Base-by-base conservation (phyloP, 495 filamentous ascomycete genomes). In the Penicillium antarcticum region DNA sequence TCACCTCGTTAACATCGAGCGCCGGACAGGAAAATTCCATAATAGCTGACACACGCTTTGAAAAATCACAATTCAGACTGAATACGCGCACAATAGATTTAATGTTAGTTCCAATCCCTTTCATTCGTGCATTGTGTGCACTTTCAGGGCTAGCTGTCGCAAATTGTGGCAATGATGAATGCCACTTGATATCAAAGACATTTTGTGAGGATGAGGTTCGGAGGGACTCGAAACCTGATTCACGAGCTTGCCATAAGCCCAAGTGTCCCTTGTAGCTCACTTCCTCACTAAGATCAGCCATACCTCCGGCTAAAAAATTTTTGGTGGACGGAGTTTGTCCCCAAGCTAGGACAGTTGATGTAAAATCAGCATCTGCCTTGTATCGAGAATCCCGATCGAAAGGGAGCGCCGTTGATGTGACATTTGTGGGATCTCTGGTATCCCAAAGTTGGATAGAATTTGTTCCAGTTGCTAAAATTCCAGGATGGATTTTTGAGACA, bases 1-100 rank as follows among this genome's bases (percentile, higher is more conserved):
- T 82, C 5, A 97, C 75, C 57, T 91, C 89, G 57, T 97, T 97
- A 59, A 97, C 90, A 63, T 98, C 94, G 0, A 80, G 55, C 0
- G 94, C 92, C 14, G 80, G 72, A 59, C 89, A 96, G 51, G 95
- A 86, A 47, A 74, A 74, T 43, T 77, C 76, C 38, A 66, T 54
- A 3, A 48, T 43, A 32, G 54, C 57, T 7, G 50, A 52, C 17
- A 50, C 69, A 14, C 55, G 62, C 19, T 13, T 55, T 26, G 65
- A 59, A 3, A 71, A 62, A 37, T 80, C 75, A 49, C 79, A 86
- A 9, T 49, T 23, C 7, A 49, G 36, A n/a, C 26, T 34, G 13
- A 49, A 49, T 0, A 81, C 54, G 11, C 78, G 76, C 8, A 87
- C 75, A 12, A 78, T 69, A 3, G 78, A 80, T 12, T 69, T 72